Percentiles rank a stretch among this genome's conserved stretches.
phyloP scores from a whole-genome alignment of 73 alveolate species.

The Blepharisma stoltei region DNA sequence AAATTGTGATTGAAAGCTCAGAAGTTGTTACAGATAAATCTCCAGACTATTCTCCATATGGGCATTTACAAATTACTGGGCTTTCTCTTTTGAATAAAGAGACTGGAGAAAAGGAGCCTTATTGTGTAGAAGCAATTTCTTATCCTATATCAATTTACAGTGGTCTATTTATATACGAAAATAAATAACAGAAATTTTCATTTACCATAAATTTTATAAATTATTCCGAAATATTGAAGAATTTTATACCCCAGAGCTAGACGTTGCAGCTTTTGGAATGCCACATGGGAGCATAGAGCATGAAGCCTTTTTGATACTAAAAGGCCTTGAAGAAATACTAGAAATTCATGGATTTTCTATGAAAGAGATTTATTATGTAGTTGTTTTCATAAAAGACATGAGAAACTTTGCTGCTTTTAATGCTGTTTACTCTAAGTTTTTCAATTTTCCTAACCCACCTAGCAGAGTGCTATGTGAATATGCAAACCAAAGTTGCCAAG shows the following conservation, averaged over 20 bases:
- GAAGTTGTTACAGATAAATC: neutral
- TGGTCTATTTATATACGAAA: too few species aligned
- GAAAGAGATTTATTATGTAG: conserved; percentile 31
- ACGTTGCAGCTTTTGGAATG: conserved; percentile 1
- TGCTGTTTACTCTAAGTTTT: conserved; percentile 44
- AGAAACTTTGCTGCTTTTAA: conserved; percentile 36
- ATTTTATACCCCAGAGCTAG: neutral
- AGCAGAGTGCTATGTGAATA: conserved; percentile 52
- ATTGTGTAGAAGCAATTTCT: neutral
- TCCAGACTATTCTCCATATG: conserved; percentile 38
- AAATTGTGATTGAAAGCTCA: conserved; percentile 32
- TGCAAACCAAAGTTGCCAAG: conserved; percentile 10
- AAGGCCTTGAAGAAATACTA: conserved; percentile 20
- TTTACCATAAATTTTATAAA: too few species aligned
- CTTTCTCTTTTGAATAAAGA: conserved; percentile 46
- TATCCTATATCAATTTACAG: too few species aligned
- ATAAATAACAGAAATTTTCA: too few species aligned
- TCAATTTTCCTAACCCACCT: conserved; percentile 56
- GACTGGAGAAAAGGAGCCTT: conserved; percentile 23
- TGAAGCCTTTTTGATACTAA: conserved; percentile 27
- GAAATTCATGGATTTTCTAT: conserved; percentile 15
- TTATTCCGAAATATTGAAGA: neutral
- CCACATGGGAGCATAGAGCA: conserved; percentile 25
- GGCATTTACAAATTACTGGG: conserved; percentile 35
- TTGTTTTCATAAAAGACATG: conserved; percentile 43